Conservation (phyloP, 2,329 filamentous ascomycete genomes). For the Xylariales sp. region DNA sequence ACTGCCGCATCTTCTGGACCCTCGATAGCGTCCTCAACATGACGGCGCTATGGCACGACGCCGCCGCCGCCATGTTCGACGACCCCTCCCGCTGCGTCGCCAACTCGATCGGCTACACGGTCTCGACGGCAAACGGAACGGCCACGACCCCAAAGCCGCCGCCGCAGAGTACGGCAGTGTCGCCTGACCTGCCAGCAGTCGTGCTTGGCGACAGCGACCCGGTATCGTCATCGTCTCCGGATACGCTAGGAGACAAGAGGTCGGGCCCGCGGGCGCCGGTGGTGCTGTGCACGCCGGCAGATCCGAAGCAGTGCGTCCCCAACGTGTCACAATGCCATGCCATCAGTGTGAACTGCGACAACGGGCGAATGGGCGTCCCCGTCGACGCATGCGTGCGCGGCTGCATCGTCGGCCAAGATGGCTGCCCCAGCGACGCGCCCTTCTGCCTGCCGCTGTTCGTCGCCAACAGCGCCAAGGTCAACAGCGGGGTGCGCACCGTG, state of each 20-base stretch:
- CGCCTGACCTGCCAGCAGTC: neutral
- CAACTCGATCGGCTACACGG: conserved; percentile 12
- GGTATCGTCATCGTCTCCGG: neutral
- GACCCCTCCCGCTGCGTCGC: conserved; percentile 11
- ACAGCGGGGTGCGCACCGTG: no score
- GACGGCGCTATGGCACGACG: conserved; percentile 46
- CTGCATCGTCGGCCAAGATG: neutral
- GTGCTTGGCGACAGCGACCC: neutral
- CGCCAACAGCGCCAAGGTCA: no score
- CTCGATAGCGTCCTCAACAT: conserved; percentile 46
- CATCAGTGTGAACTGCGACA: neutral
- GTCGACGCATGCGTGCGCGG: neutral
- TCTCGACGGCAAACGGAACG: neutral
- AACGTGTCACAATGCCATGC: neutral
- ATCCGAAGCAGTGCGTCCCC: neutral
- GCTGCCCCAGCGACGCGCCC: neutral
- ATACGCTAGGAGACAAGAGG: neutral
- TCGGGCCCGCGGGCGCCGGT: neutral
- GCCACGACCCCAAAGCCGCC: conserved; percentile 1
- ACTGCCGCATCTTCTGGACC: conserved; percentile 59
- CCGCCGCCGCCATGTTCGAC: conserved; percentile 22
- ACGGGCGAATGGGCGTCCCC: neutral
- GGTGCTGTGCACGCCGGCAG: neutral
- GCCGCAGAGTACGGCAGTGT: conserved; percentile 1
- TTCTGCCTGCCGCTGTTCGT: no score